These are phyloP conservation scores for Hyphodiscus sp. DNA, from an alignment of 2,329 filamentous ascomycete species.

Conservation along the genomic window DNA sequence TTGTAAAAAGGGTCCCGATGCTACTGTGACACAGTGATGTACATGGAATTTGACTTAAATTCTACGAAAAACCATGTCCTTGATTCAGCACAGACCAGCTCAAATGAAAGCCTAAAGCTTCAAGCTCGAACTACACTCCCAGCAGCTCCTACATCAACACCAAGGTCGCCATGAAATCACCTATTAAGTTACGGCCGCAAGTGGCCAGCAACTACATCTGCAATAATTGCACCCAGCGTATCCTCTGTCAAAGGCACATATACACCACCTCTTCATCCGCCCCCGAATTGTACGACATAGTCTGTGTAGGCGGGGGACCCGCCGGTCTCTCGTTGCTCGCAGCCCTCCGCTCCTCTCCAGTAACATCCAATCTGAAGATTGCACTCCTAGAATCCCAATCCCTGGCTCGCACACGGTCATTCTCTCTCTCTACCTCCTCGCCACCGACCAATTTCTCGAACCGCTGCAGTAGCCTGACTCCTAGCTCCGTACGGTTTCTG, in stretches of 20 bases:
- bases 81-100: neutral
- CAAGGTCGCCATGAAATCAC: constrained; percentile 13
- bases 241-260: constrained; percentile 17
- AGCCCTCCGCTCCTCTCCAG: constrained; percentile 66
- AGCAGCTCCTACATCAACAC: neutral
- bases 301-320: constrained; percentile 31
- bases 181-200: constrained; percentile 6
- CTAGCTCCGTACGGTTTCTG: constrained; percentile 77
- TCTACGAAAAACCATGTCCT: neutral
- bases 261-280: constrained; percentile 17
- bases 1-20: neutral
- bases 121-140: neutral
- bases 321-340: constrained; percentile 75
- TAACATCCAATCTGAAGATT: constrained; percentile 70
- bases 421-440: constrained; percentile 47
- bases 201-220: constrained; percentile 21
- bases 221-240: constrained; percentile 20
- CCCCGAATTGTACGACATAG: constrained; percentile 30
- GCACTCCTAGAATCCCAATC: constrained; percentile 90
- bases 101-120: neutral
- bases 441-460: constrained; percentile 70
- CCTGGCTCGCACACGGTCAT: constrained; percentile 60
- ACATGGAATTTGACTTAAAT: neutral
- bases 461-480: constrained; percentile 90
- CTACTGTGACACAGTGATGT: neutral